Base-by-base conservation (phyloP, 2,329 filamentous ascomycete species). In the Claviceps paspali region DNA sequence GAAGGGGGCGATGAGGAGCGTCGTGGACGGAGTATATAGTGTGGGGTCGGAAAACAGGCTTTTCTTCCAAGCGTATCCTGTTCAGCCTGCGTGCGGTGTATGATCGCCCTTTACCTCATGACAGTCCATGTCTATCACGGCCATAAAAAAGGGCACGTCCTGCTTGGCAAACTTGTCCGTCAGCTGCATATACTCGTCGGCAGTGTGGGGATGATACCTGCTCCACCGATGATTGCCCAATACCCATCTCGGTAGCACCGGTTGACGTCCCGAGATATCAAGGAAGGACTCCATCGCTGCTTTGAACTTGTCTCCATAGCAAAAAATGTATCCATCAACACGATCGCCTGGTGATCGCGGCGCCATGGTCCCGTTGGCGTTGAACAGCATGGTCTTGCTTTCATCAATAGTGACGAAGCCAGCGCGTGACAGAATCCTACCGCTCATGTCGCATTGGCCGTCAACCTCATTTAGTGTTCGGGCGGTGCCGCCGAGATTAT, bases 221-320 rank as follows among this genome's bases (percentile, higher is more conserved):
- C 67, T 73, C 73, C 73, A 79, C 73, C 74, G n/a, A n/a, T n/a
- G 79, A 43, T 77, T 78, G 0, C 73, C 73, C 30, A 78, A 53
- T 0, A 68, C 62, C 59, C 66, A 76, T n/a, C 73, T 58, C 0
- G 73, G 72, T 1, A 76, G 49, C 6, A 64, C 38, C 4, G 73
- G 72, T 42, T 74, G 70, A 17, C 55, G 59, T 2, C 72, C 73
- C 3, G 70, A 74, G 9, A 77, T 51, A 1, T 61, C 57, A 47
- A 73, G 76, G 31, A 71, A 66, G 0, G 64, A 61, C 42, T 63
- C 62, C 41, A 76, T 62, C n/a, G n/a, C n/a, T n/a, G n/a, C n/a
- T n/a, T n/a, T n/a, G n/a, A n/a, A n/a, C n/a, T n/a, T n/a, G n/a
- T n/a, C n/a, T n/a, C n/a, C n/a, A n/a, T n/a, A n/a, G n/a, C n/a